Base-by-base conservation (phyloP, 768 basidiomycete genomes). In the Tephrocybe sp. region DNA sequence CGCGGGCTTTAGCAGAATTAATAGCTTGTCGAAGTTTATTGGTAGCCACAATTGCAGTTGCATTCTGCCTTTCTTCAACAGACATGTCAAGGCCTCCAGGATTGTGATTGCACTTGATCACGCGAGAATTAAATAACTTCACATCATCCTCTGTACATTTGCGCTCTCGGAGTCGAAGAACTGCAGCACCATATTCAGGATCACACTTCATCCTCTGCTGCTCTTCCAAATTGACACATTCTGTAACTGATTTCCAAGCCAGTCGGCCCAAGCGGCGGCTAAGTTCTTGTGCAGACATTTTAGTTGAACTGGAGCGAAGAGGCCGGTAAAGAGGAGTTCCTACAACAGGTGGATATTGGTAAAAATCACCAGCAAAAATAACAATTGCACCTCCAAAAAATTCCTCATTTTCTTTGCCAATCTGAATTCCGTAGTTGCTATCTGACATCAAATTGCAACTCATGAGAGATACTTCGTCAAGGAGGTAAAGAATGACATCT, bases 321-420 rank as follows among this genome's bases (percentile, higher is more conserved):
- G 67, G 60, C 0, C 21, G 21, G 34, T 66, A 70, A 9, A 71
- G 29, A 4, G 68, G 55, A 11, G 29, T 52, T 0, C 64, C 67
- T 1, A 55, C 60, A 0, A 69, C 62, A 15, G 69, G 69, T 1
- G 64, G 64, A 48, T 55, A 67, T 21, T 69, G 69, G 36, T 42
- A 64, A 22, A 69, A 64, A 47, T 70, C 69, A 13, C 69, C 69
- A 1, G 66, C 21, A 39, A 69, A 65, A 11, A 70, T 66, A 0
- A 70, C 15, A 1, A 47, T 52, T 1, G 68, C 43, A 0, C 68
- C 68, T 1, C 68, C 66, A 60, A 65, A 69, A 49, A 45, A 65
- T 9, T 48, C n/a, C 18, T 61, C 29, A 16, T 38, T 30, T 2
- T 51, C 56, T 47, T 68, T 60, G 1, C 62, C 62, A 57, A 54